A percentile compares a stretch with the other conserved stretches of the same genome.
Conservation (phyloP, 768 basidiomycete genomes). For the Tulasnella sp. region DNA sequence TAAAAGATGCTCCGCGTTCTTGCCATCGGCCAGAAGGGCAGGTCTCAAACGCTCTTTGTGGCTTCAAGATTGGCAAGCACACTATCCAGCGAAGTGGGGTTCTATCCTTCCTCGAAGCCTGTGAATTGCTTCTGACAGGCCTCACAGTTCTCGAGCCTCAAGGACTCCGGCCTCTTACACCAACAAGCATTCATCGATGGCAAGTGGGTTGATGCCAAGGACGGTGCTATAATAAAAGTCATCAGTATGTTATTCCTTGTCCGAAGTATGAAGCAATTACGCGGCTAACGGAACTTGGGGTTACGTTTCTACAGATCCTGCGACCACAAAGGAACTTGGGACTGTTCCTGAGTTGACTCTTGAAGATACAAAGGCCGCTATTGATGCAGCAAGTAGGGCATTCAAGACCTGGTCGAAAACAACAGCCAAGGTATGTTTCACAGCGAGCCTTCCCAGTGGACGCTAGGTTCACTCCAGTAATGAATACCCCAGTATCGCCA, state of each 20-base stretch:
- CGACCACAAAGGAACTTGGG: slow-evolving; percentile 73
- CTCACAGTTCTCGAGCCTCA: slow-evolving; percentile 34
- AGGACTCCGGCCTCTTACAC: slow-evolving; percentile 64
- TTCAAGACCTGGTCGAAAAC: slow-evolving; percentile 82
- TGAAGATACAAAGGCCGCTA: slow-evolving; percentile 73
- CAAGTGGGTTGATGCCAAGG: slow-evolving; percentile 74
- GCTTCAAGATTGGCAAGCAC: not conserved
- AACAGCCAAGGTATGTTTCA: slow-evolving; percentile 58
- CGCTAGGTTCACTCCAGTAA: not conserved
- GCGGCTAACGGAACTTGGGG: too few species aligned
- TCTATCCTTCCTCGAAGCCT: not conserved
- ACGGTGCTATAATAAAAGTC: slow-evolving; percentile 60
- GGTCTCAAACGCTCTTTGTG: too few species aligned
- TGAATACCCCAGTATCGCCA: slow-evolving; percentile 66
- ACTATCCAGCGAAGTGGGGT: not conserved
- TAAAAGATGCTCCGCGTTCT: too few species aligned
- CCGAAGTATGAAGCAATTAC: too few species aligned
- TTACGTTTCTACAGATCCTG: too few species aligned
- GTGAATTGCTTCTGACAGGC: not conserved
- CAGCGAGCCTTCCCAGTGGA: not conserved
- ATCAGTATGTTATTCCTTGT: slow-evolving; percentile 72
- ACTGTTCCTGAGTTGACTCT: slow-evolving; percentile 83
- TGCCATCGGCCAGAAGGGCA: too few species aligned
- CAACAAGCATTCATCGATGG: slow-evolving; percentile 73
- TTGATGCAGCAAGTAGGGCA: slow-evolving; percentile 66